These are phyloP conservation scores for Penicillium aurantiogriseum DNA, from an alignment of 2,329 filamentous ascomycete genomes.

Conservation along the genomic window DNA sequence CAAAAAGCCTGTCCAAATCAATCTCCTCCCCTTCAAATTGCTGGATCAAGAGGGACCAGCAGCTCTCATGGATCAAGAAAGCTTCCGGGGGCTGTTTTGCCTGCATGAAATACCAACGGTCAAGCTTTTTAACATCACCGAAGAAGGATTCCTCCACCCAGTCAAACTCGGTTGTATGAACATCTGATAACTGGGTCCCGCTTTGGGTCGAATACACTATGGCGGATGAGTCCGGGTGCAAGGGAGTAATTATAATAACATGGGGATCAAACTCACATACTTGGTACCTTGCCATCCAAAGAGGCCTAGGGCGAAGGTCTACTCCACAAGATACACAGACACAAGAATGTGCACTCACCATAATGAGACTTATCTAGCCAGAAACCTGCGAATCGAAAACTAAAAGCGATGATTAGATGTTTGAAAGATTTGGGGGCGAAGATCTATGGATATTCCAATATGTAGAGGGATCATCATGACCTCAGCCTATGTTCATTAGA, in stretches of 20 bases:
- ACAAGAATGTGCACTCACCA: not conserved
- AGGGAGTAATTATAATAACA: not conserved
- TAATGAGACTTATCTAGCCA: not conserved
- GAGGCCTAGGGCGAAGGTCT: not conserved
- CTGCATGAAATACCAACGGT: not conserved
- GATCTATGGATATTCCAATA: not conserved
- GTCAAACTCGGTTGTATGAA: not conserved
- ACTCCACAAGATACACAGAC: not conserved
- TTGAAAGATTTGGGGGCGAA: not conserved
- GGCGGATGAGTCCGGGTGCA: not conserved
- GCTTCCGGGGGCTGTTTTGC: not conserved
- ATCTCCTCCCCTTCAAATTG: conserved; percentile 4
- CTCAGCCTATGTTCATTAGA: too few species aligned
- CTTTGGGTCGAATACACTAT: not conserved
- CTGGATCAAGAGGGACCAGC: conserved; percentile 2
- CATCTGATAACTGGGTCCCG: not conserved
- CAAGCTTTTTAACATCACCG: not conserved
- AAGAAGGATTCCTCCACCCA: not conserved
- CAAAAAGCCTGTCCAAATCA: conserved; percentile 8
- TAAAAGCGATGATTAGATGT: not conserved
- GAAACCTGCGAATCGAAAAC: not conserved
- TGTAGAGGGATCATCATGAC: not conserved
- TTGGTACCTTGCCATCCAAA: not conserved
- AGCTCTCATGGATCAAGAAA: conserved; percentile 6
- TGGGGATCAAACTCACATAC: not conserved